These are phyloP conservation scores for Leccinum subgranulosum DNA, from an alignment of 768 basidiomycete genomes.

Conservation along the genomic window DNA sequence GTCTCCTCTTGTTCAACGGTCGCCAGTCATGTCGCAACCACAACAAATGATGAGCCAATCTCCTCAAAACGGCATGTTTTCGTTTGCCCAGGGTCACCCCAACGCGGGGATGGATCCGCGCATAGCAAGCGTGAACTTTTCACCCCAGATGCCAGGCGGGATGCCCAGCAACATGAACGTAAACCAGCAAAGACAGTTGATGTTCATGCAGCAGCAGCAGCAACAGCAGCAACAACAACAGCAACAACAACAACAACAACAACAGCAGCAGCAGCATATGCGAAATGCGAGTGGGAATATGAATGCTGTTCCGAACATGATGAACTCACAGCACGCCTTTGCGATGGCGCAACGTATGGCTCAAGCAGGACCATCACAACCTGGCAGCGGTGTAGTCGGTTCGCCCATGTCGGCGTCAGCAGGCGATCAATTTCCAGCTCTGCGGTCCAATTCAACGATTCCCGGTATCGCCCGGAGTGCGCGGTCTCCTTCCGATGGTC, in stretches of 20 bases:
- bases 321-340: constrained; percentile 35
- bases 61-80: constrained; percentile 31
- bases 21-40: constrained; percentile 27
- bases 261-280: constrained; percentile 29
- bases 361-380: constrained; percentile 39
- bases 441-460: constrained; percentile 59
- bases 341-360: constrained; percentile 43
- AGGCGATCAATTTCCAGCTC: constrained; percentile 43
- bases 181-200: constrained; percentile 46
- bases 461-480: constrained; percentile 75
- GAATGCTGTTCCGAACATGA: constrained; percentile 26
- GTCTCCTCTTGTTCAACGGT: constrained; percentile 28
- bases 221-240: not conserved
- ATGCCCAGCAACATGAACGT: constrained; percentile 27
- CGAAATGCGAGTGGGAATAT: constrained; percentile 27
- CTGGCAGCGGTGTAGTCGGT: constrained; percentile 25
- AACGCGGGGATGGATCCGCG: constrained; percentile 31
- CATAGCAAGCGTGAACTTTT: constrained; percentile 26
- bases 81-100: constrained; percentile 25
- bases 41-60: constrained; percentile 28
- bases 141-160: constrained; percentile 29
- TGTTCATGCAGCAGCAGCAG: constrained; percentile 37
- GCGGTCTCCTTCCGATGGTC: constrained; percentile 69
- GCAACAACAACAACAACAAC: constrained; percentile 3
- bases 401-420: constrained; percentile 44